Evolutionary conservation across 768 basidiomycete genomes (phyloP), one percentile per base, ranked within the genome.

Genomic region (Fomitopsis serialis): DNA sequence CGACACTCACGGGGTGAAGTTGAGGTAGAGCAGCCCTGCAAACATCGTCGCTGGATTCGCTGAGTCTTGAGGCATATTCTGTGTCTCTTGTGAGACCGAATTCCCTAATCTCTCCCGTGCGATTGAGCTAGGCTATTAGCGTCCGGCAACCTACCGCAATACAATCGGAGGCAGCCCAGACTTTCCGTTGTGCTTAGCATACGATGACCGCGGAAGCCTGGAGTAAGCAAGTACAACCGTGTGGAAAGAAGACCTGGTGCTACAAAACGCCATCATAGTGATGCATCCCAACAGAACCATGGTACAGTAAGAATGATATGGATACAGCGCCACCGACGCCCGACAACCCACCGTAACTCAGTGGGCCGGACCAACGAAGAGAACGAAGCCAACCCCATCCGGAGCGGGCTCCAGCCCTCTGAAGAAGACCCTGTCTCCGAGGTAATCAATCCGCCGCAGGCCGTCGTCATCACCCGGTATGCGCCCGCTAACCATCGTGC

Each of bases 371-470:
- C 69, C 68, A 19, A 70, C 35, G 53, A 66, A 69, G 47, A 70
- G 54, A 46, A 67, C 56, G 61, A 61, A 66, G 9, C 78, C 79
- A 23, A 76, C 72, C 21, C 69, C 71, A 54, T 75, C 72, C 24
- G 74, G 70, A 51, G 73, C 73, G 3, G 80, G 77, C 58, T 78
- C 78, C 35, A 84, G 64, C 11, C 81, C 81, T 52, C 79, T 66
- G 60, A 82, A 82, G 63, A 73, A 71, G 49, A 72, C 66, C 49
- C 70, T 65, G 34, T 72, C 73, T 3, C 78, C 80, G 50, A 82
- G 67, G 43, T 78, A 76, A 62, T 82, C 80, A 10, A 78, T 57
- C 25, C 73, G 55, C 23, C 68, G 62, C 45, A 73, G 24, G 8
- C 71, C 71, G 32, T 70, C 67, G 25, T 61, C 60, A 13, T 35